Evolutionary conservation across 805 yeast genomes (phyloP), one percentile per base, ranked within the genome.

Genomic region (Saccharomycopsis fodiens): DNA sequence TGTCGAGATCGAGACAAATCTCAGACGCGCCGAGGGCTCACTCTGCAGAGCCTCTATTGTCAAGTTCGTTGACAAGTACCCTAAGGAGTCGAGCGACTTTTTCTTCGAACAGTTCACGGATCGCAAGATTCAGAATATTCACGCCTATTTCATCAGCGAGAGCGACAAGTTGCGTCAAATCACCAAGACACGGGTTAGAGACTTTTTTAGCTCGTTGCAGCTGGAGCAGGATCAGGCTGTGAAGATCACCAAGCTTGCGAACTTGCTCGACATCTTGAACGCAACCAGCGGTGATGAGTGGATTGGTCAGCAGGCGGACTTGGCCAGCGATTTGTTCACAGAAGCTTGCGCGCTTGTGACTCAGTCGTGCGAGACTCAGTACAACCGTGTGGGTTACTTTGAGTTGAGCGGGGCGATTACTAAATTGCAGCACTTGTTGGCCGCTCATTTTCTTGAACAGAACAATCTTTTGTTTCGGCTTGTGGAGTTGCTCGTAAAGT

Each of bases 1-100:
- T 47, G 76, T 82, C 52, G 79, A 77, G 47, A 66, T 93, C 57
- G 98, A 93, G 62, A 78, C 82, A 2, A 82, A 82, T 50, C 67
- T 93, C 55, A 82, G 96, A 46, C 79, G 96, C 19, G 86, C 85
- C 52, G 85, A 86, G 47, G 72, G 71, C 35, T 86, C 97, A 1
- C 97, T 97, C 3, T 89, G 93, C 69, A 72, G 98, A 53, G 73
- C 69, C n/a, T 96, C 98, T 2, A 76, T 91, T 39, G 89, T 94
- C 5, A 83, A 82, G 59, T 93, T 84, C 57, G 66, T 93, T 63
- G 78, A 88, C 61, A 69, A 96, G 49, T 91, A 88, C 60, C 79
- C 94, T 2, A 75, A 72, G 20, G 84, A 89, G 53, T 74, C 94
- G 3, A 68, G 78, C 42, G 78, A 77, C 23, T 85, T 79, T 57